These are phyloP conservation scores for Hydrangea macrophylla DNA, from an alignment of 148 eudicot genomes.

Conservation along the genomic window DNA sequence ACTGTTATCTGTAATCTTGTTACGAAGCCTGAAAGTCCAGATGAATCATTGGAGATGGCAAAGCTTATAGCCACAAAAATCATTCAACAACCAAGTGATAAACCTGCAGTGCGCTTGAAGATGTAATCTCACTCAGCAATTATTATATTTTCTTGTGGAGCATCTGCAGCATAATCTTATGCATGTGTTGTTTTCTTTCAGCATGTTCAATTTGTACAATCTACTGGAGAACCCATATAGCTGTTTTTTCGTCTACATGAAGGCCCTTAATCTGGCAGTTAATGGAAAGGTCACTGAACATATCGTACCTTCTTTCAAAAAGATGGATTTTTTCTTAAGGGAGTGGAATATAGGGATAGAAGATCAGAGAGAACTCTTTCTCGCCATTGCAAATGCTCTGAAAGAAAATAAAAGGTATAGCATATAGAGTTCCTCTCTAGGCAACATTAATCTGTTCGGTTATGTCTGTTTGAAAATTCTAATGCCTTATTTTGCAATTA, in stretches of 20 bases:
- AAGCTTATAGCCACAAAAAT: conserved; percentile 71
- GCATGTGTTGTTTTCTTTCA: conserved; percentile 26
- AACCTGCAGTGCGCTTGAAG: conserved; percentile 77
- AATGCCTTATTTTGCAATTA: conserved; percentile 17
- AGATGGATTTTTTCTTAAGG: conserved; percentile 71
- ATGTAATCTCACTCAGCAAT: conserved; percentile 39
- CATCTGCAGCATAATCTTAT: conserved; percentile 1
- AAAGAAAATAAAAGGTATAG: conserved; percentile 79
- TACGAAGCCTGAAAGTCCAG: conserved; percentile 58
- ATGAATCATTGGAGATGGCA: conserved; percentile 75
- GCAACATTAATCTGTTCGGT: not conserved
- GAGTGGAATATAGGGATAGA: conserved; percentile 84
- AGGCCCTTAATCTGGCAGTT: conserved; percentile 73
- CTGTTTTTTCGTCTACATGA: conserved; percentile 78
- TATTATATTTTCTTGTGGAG: not conserved
- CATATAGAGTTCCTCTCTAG: not conserved
- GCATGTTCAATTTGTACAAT: conserved; percentile 90
- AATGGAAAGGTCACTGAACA: conserved; percentile 77
- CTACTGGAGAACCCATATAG: conserved; percentile 72
- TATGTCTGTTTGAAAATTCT: not conserved
- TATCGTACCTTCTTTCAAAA: conserved; percentile 72
- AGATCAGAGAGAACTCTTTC: conserved; percentile 77
- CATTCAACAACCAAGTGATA: conserved; percentile 71
- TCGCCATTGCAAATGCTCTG: conserved; percentile 58
- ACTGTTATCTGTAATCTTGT: conserved; percentile 82